Evolutionary conservation across 169 alveolate species (phyloP).

Genomic region (Plasmodium gonderi): DNA sequence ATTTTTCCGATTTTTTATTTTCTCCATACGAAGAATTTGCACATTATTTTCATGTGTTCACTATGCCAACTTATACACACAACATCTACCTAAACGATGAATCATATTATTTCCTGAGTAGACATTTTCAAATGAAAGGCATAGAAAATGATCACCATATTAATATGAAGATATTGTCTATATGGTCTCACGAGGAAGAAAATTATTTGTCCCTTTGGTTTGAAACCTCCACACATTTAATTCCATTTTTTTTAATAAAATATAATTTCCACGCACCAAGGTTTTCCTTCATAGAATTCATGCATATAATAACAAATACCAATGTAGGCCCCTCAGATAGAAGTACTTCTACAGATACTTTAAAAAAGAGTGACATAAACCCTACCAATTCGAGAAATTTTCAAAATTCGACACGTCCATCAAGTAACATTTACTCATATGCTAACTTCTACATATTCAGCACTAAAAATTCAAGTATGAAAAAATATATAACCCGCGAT

Average conservation of each 20-base stretch:
- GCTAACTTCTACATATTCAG: constrained; percentile 33
- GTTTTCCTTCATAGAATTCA: constrained; percentile 14
- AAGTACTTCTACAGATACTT: not conserved
- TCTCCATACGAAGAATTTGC: constrained; percentile 43
- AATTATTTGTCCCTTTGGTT: constrained; percentile 51
- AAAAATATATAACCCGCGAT: constrained; percentile 6
- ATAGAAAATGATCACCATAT: no score
- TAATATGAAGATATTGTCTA: constrained; percentile 22
- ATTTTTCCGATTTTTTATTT: constrained; percentile 14
- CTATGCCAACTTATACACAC: constrained; percentile 7
- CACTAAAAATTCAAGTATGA: not conserved
- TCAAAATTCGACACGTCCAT: not conserved
- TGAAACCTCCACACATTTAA: not conserved
- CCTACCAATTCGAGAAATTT: not conserved
- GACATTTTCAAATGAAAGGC: not conserved
- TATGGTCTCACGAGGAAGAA: constrained; percentile 58
- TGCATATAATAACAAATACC: not conserved
- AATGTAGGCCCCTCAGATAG: not conserved
- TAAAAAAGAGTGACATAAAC: not conserved
- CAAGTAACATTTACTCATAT: not conserved
- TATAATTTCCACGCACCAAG: constrained; percentile 21
- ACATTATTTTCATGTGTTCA: constrained; percentile 11
- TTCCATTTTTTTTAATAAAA: constrained; percentile 60
- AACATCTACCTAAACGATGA: not conserved
- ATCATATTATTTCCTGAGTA: not conserved